Conservation (phyloP, 768 basidiomycete species). For the Mycena rebaudengoi region DNA sequence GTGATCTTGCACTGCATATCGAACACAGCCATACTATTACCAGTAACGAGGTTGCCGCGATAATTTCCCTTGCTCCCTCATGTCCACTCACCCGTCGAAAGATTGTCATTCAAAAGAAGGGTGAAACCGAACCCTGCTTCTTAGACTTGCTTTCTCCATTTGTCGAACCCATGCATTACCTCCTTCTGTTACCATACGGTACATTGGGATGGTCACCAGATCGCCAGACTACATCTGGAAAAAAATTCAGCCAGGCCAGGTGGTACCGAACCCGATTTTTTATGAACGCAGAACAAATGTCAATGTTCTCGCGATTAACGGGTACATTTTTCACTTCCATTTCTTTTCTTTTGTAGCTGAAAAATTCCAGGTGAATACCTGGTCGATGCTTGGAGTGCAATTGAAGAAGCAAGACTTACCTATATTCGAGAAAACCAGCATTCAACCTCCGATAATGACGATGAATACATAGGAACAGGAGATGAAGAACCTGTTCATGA, state of each 20-base stretch:
- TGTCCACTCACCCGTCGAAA: neutral
- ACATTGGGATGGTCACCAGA: neutral
- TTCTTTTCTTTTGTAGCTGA: too few relatives aligned
- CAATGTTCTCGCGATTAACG: neutral
- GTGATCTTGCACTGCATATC: neutral
- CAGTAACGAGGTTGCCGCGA: neutral
- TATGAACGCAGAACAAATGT: neutral
- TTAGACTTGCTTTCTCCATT: neutral
- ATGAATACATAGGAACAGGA: neutral
- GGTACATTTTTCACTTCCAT: neutral
- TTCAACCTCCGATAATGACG: neutral
- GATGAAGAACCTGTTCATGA: neutral
- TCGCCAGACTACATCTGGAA: neutral
- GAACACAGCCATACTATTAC: neutral
- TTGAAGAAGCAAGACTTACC: neutral
- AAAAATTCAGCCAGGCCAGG: neutral
- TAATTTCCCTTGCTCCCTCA: neutral
- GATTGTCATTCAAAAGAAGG: neutral
- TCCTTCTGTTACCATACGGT: neutral
- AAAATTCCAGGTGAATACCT: neutral
- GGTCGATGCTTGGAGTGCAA: neutral
- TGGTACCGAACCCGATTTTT: neutral
- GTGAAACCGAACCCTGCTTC: too few relatives aligned
- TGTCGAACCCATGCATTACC: neutral
- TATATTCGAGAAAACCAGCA: neutral